Evolutionary conservation across 768 basidiomycete species (phyloP).

Genomic region (Tricholoma flavovirens): DNA sequence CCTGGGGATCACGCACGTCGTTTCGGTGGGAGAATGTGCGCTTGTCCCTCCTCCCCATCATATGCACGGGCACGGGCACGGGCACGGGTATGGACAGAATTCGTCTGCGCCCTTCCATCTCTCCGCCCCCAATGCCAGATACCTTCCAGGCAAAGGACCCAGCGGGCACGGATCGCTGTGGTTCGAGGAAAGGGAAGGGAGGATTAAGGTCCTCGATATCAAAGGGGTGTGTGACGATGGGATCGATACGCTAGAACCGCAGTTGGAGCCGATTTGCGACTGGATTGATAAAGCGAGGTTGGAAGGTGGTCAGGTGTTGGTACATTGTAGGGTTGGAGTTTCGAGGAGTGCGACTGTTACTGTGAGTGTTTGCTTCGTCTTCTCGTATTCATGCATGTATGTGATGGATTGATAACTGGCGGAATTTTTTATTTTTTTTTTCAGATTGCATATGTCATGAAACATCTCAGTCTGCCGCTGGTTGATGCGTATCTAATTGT

Average conservation of each 20-base stretch:
- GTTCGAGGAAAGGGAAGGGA: conserved; percentile 82
- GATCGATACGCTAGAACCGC: conserved; percentile 88
- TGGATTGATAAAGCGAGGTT: conserved; percentile 88
- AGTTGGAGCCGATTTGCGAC: conserved; percentile 81
- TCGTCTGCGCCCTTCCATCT: conserved; percentile 18
- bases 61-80: conserved; percentile 17
- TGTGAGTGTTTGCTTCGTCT: conserved; percentile 34
- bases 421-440: background rate
- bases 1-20: conserved; percentile 94
- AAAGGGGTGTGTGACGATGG: conserved; percentile 95
- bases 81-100: background rate
- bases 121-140: conserved; percentile 29
- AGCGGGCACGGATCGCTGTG: conserved; percentile 67
- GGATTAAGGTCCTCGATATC: conserved; percentile 88
- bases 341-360: conserved; percentile 91
- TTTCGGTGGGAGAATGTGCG: conserved; percentile 94
- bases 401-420: no score
- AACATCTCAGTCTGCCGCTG: conserved; percentile 76
- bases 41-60: conserved; percentile 70
- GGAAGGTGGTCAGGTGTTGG: conserved; percentile 84
- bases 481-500: conserved; percentile 94
- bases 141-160: conserved; percentile 39
- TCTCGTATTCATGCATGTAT: background rate
- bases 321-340: conserved; percentile 99
- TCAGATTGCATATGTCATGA: conserved; percentile 96